Percentiles rank a stretch among this genome's conserved stretches.
phyloP scores from a whole-genome alignment of 495 filamentous ascomycete species.

The Glutinoglossum americanum region DNA sequence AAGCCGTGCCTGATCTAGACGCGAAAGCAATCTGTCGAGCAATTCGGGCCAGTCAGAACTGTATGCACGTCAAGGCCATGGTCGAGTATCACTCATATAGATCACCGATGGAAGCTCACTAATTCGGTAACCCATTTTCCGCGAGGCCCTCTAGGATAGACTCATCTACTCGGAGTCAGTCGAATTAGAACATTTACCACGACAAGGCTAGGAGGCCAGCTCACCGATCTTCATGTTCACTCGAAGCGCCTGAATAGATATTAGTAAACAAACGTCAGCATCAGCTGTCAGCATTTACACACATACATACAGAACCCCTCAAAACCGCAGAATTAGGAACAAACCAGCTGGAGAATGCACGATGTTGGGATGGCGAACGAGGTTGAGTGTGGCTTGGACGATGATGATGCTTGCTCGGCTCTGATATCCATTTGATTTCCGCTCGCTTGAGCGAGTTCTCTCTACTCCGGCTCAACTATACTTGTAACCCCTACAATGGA shows the following conservation, averaged over 20 bases:
- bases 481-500: no score
- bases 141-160: conserved; percentile 5
- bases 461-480: no score
- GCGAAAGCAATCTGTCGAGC: conserved; percentile 26
- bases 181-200: not conserved
- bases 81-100: not conserved
- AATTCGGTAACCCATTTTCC: not conserved
- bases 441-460: not conserved
- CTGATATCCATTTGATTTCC: not conserved
- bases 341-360: not conserved
- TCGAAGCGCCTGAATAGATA: not conserved
- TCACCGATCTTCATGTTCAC: not conserved
- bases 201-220: not conserved
- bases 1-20: conserved; percentile 25
- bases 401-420: not conserved
- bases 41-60: conserved; percentile 34
- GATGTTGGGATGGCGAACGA: not conserved
- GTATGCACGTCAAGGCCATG: conserved; percentile 3
- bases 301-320: not conserved
- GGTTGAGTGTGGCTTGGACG: not conserved
- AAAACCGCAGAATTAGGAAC: not conserved
- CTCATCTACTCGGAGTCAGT: not conserved
- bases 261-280: not conserved
- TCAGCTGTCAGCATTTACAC: not conserved
- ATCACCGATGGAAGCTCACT: not conserved